These are phyloP conservation scores for Lepidium africanum DNA, from an alignment of 345 rosid species.

Conservation along the genomic window DNA sequence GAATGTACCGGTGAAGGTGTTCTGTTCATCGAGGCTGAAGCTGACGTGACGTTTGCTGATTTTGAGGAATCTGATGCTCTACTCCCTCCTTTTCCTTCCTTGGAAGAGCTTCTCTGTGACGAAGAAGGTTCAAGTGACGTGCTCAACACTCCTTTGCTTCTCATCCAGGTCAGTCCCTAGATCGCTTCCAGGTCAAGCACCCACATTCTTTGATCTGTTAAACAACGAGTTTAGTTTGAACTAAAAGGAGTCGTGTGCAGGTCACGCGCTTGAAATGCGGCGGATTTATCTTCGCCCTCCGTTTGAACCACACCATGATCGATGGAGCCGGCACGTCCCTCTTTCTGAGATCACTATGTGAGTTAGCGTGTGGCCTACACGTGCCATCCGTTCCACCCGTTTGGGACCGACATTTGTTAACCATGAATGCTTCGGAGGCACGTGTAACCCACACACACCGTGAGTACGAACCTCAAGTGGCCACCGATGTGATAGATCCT, in stretches of 20 bases:
- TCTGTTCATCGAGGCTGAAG: conserved; percentile 46
- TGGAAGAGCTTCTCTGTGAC: conserved; percentile 42
- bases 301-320: conserved; percentile 41
- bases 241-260: background rate
- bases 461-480: conserved; percentile 39
- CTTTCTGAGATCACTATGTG: conserved; percentile 37
- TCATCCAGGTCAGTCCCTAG: conserved; percentile 37
- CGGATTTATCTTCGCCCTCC: conserved; percentile 39
- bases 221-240: background rate
- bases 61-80: conserved; percentile 34
- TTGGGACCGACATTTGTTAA: conserved; percentile 43
- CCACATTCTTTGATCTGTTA: background rate
- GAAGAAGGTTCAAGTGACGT: conserved; percentile 42
- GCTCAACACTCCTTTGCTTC: conserved; percentile 36
- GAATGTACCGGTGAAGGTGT: conserved; percentile 51
- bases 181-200: background rate
- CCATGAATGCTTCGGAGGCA: conserved; percentile 25
- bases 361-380: conserved; percentile 32
- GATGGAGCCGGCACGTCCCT: conserved; percentile 42
- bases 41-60: conserved; percentile 36
- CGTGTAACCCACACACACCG: conserved; percentile 36
- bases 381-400: conserved; percentile 35
- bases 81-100: conserved; percentile 47
- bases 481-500: conserved; percentile 8
- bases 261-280: conserved; percentile 45